Conservation (phyloP, 371 early-diverging fungal species). For the Circinella minor region DNA sequence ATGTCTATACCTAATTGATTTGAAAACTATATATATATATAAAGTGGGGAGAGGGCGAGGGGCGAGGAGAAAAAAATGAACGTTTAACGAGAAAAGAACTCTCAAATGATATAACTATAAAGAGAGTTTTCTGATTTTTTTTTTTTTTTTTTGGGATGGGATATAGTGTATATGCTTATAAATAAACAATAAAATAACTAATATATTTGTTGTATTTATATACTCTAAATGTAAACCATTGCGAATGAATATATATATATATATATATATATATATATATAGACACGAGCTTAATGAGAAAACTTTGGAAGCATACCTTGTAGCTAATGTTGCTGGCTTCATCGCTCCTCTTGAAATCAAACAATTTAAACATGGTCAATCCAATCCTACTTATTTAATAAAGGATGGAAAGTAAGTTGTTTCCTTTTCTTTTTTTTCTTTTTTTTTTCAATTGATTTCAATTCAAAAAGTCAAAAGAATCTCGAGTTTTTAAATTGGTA, state of each 20-base stretch:
- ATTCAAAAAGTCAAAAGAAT: no score
- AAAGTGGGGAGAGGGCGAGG: no score
- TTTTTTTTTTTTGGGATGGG: no score
- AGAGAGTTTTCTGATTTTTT: no score
- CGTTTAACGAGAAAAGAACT: no score
- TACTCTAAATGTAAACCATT: no score
- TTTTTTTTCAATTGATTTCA: constrained; percentile 32
- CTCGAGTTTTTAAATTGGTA: no score
- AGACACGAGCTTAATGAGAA: constrained; percentile 64
- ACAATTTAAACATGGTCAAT: constrained; percentile 90
- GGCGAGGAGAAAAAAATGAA: not conserved
- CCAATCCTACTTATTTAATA: constrained; percentile 89
- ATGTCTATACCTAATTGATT: no score
- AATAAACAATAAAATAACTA: not conserved
- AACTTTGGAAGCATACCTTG: constrained; percentile 63
- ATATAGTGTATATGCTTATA: no score
- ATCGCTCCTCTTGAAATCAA: constrained; percentile 68
- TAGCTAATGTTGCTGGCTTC: constrained; percentile 56
- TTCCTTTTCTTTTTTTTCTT: not conserved
- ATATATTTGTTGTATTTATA: not conserved
- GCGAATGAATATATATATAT: not conserved
- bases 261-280: not conserved
- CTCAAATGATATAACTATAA: no score
- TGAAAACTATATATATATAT: no score
- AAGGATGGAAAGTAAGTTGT: constrained; percentile 68